These are phyloP conservation scores for Fusarium stilboides DNA, from an alignment of 2,329 filamentous ascomycete species.

Conservation along the genomic window DNA sequence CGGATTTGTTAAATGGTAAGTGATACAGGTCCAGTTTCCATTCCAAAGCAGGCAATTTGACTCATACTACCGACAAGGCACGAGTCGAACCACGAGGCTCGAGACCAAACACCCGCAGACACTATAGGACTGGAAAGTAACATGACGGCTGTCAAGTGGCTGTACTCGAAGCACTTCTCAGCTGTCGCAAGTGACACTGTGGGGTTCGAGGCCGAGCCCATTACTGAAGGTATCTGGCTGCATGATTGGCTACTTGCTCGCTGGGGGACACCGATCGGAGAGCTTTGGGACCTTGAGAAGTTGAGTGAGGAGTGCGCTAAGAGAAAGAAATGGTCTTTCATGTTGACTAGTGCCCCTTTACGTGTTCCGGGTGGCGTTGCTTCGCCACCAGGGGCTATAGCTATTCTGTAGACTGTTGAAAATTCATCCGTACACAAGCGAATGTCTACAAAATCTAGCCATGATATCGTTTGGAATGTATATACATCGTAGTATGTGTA, in stretches of 20 bases:
- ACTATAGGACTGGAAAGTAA: no score
- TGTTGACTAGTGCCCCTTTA: background rate
- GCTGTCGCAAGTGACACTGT: slow-evolving; percentile 2
- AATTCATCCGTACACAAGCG: no score
- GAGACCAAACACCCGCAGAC: background rate
- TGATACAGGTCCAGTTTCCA: no score
- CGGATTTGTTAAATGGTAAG: background rate
- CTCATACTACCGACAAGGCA: background rate
- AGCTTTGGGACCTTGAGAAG: background rate
- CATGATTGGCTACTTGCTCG: background rate
- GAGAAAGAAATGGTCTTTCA: background rate
- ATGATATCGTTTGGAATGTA: no score
- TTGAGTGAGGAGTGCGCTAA: background rate
- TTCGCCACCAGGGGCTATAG: background rate
- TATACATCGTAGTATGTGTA: no score
- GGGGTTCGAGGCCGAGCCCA: background rate
- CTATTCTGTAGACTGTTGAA: background rate
- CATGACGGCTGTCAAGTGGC: no score
- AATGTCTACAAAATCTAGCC: no score
- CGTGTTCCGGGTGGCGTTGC: background rate
- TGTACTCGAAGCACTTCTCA: background rate
- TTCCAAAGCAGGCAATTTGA: no score
- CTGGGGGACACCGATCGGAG: background rate
- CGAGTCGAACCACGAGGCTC: background rate
- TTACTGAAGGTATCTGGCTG: background rate